A percentile compares a stretch with the other conserved stretches of the same genome.
Evolutionary conservation across 495 filamentous ascomycete genomes (phyloP).

Genomic region (Neohortaea acidophila): DNA sequence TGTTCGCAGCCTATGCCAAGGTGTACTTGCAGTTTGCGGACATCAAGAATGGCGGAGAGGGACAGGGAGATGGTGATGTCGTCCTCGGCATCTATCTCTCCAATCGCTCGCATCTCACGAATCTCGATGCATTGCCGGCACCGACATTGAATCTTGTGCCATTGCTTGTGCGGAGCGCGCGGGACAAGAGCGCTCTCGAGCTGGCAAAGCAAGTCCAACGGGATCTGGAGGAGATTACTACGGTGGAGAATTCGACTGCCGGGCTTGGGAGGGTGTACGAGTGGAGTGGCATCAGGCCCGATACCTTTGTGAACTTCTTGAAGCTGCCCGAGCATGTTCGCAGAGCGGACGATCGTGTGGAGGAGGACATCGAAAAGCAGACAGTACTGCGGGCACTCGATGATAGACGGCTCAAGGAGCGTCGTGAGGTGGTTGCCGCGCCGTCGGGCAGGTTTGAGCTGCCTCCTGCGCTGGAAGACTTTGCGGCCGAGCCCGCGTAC

Average conservation of each 20-base stretch:
- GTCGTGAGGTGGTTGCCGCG: slow-evolving; percentile 2
- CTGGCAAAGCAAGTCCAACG: slow-evolving; percentile 32
- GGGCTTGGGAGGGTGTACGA: slow-evolving; percentile 29
- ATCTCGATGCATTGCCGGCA: slow-evolving; percentile 24
- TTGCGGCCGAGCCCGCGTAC: too few relatives aligned
- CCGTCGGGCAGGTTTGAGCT: slow-evolving; percentile 5
- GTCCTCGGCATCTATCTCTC: slow-evolving; percentile 41
- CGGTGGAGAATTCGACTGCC: slow-evolving; percentile 26
- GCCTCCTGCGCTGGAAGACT: slow-evolving; percentile 15
- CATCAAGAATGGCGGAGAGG: neutral
- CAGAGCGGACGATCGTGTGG: slow-evolving; percentile 2
- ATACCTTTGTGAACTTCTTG: slow-evolving; percentile 45
- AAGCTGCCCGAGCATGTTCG: slow-evolving; percentile 23
- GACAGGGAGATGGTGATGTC: slow-evolving; percentile 21
- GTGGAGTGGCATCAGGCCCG: slow-evolving; percentile 32
- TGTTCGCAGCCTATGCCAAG: slow-evolving; percentile 35
- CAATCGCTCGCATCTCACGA: slow-evolving; percentile 35
- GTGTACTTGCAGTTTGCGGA: slow-evolving; percentile 24
- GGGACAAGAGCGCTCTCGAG: slow-evolving; percentile 19
- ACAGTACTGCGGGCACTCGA: neutral
- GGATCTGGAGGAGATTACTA: slow-evolving; percentile 32
- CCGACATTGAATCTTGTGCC: slow-evolving; percentile 42
- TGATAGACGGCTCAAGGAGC: neutral
- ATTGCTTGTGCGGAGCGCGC: slow-evolving; percentile 26
- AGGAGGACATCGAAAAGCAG: slow-evolving; percentile 1